Percentiles rank a stretch among this genome's conserved stretches.
phyloP scores from a whole-genome alignment of 2,329 filamentous ascomycete species.

The Gaeumannomyces sp. region DNA sequence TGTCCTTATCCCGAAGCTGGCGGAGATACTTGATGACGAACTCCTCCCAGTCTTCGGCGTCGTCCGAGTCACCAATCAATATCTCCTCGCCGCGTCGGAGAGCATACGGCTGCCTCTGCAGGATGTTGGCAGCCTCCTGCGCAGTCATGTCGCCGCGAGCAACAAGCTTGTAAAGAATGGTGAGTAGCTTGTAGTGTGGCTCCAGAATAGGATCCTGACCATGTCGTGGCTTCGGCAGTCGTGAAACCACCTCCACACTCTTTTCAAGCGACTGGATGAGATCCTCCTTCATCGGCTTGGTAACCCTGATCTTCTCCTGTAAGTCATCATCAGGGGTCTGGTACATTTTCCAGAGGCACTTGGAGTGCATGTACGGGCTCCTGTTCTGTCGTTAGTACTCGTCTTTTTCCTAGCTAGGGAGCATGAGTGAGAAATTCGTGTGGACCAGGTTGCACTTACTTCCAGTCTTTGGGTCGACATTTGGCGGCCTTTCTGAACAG shows the following conservation, averaged over 20 bases:
- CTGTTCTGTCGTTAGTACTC: conserved; percentile 26
- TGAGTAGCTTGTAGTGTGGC: conserved; percentile 87
- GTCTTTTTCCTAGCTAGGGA: neutral
- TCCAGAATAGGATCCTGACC: conserved; percentile 74
- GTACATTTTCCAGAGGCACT: conserved; percentile 61
- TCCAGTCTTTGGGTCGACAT: conserved; percentile 50
- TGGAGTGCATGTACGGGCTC: conserved; percentile 54
- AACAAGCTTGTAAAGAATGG: conserved; percentile 76
- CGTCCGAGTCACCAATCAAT: conserved; percentile 38
- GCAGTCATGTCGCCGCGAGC: conserved; percentile 40
- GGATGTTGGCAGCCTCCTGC: conserved; percentile 44
- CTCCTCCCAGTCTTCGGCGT: conserved; percentile 54
- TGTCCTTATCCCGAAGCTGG: conserved; percentile 64
- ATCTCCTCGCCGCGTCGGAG: conserved; percentile 41
- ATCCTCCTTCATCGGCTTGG: conserved; percentile 31
- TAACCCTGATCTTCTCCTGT: conserved; percentile 34
- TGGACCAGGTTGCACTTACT: conserved; percentile 30
- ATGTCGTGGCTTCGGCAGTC: conserved; percentile 47
- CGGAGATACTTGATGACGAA: conserved; percentile 47
- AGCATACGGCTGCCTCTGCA: conserved; percentile 51
- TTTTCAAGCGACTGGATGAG: conserved; percentile 46
- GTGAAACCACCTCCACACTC: conserved; percentile 43
- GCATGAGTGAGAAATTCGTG: neutral
- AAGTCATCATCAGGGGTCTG: conserved; percentile 39
- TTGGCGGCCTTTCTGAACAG: conserved; percentile 51